Base-by-base conservation (phyloP, 2,329 filamentous ascomycete genomes). In the Sarocladium oryzae region DNA sequence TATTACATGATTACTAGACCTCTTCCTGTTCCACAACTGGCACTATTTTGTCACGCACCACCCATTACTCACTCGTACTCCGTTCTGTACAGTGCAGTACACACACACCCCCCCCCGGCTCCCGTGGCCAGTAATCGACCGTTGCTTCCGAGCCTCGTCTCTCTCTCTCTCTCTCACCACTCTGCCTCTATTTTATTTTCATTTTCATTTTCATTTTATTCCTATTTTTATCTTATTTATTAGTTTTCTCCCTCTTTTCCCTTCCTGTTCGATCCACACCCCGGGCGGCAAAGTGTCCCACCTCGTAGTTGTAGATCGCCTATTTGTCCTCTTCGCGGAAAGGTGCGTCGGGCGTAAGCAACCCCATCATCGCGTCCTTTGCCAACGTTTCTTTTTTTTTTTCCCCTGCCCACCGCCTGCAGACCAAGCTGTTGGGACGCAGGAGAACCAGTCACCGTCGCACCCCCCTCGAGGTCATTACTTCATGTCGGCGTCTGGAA, bases 371-470 rank as follows among this genome's bases (percentile, higher is more conserved):
- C 16, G 20, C 8, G 16, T 4, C 10, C 37, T n/a, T n/a, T n/a
- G 33, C 33, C 33, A 36, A 36, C 16, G 33, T 20, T 23, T n/a
- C n/a, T n/a, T n/a, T n/a, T n/a, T n/a, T n/a, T n/a, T n/a, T 37
- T 8, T n/a, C n/a, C 8, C 35, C 35, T 15, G 6, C 40, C 40
- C 20, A 26, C 40, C 40, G 40, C 18, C 43, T 48, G 43, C 43
- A 23, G 28, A 30, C 43, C 43, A 48, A 18, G 11, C 43, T 21
- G 28, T 16, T 48, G 43, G 43, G 43, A 48, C 43, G 43, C 43
- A 48, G 26, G 26, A 48, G 4, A 48, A 21, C 43, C 43, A 48
- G 43, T 48, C 43, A 48, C 43, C 24, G 43, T 28, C 40, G 43
- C 43, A 48, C 43, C 24, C 43, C 18, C 43, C n/a, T 11, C 28